Conservation (phyloP, 2,329 filamentous ascomycete species). For the Cytospora chrysosperma region DNA sequence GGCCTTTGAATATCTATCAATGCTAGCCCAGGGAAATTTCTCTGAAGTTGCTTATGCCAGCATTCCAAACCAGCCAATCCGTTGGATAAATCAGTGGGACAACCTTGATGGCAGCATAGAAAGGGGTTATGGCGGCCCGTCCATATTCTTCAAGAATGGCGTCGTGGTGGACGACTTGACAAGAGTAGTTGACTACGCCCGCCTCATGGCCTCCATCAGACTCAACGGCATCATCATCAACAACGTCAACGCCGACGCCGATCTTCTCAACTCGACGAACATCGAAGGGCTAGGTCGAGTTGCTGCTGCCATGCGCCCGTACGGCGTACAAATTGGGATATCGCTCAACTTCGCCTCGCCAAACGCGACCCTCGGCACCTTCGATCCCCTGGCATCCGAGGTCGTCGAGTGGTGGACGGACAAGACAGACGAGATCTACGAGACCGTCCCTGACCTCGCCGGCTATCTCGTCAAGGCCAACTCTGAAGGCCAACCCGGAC, state of each 20-base stretch:
- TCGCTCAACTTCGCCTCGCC: slow-evolving; percentile 70
- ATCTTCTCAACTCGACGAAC: slow-evolving; percentile 54
- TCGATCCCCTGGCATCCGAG: slow-evolving; percentile 60
- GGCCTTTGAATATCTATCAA: slow-evolving; percentile 65
- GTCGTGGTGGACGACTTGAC: slow-evolving; percentile 57
- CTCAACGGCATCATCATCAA: slow-evolving; percentile 68
- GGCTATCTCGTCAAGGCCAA: slow-evolving; percentile 72
- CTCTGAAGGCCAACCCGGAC: slow-evolving; percentile 70
- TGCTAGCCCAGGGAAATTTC: slow-evolving; percentile 60
- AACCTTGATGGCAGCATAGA: slow-evolving; percentile 68
- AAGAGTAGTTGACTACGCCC: slow-evolving; percentile 61
- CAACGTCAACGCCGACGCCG: slow-evolving; percentile 69
- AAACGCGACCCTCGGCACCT: slow-evolving; percentile 55
- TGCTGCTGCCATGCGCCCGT: slow-evolving; percentile 65
- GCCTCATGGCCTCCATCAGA: slow-evolving; percentile 63
- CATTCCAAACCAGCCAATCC: slow-evolving; percentile 59
- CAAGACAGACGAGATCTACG: slow-evolving; percentile 59
- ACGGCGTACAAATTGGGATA: slow-evolving; percentile 63
- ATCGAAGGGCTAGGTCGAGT: slow-evolving; percentile 61
- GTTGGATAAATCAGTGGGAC: slow-evolving; percentile 75
- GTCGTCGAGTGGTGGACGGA: slow-evolving; percentile 65
- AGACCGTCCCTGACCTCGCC: slow-evolving; percentile 62
- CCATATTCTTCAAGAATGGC: slow-evolving; percentile 65
- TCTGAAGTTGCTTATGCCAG: slow-evolving; percentile 46
- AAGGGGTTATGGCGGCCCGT: slow-evolving; percentile 65